Conservation (phyloP, 805 yeast species). For the Nakazawaea peltata region DNA sequence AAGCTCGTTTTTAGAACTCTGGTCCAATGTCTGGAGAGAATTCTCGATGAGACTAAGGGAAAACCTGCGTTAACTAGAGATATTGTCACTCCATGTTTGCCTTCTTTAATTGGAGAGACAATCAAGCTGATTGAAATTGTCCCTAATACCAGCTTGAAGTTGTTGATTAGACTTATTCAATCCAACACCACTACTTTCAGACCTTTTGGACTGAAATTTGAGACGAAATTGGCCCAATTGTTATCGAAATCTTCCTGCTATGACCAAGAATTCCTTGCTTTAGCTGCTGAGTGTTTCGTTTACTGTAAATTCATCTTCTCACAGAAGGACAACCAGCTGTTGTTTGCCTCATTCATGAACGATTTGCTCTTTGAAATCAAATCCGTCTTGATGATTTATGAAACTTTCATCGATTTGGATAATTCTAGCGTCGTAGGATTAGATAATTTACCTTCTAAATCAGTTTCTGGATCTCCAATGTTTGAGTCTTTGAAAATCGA, state of each 20-base stretch:
- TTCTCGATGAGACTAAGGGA: conserved; percentile 51
- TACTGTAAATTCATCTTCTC: conserved; percentile 45
- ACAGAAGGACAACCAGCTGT: conserved; percentile 37
- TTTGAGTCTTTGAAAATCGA: conserved; percentile 51
- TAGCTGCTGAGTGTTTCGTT: conserved; percentile 44
- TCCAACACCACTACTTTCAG: conserved; percentile 74
- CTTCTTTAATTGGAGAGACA: conserved; percentile 47
- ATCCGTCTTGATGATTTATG: conserved; percentile 48
- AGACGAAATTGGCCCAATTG: conserved; percentile 31
- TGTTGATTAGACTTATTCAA: conserved; percentile 34
- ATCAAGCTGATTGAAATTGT: conserved; percentile 36
- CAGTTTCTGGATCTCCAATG: neutral
- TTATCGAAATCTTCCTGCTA: conserved; percentile 26
- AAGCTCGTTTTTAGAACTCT: conserved; percentile 25
- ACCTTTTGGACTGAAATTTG: conserved; percentile 64
- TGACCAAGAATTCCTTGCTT: conserved; percentile 23
- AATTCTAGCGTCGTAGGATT: conserved; percentile 30
- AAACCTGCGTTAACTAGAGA: conserved; percentile 84
- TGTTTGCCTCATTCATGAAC: conserved; percentile 38
- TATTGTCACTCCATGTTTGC: conserved; percentile 69
- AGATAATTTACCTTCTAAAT: neutral
- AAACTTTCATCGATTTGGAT: conserved; percentile 46
- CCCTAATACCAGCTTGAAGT: conserved; percentile 28
- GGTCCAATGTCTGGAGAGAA: conserved; percentile 31
- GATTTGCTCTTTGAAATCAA: conserved; percentile 44